Percentiles rank a stretch among this genome's conserved stretches.
phyloP scores from a whole-genome alignment of 73 alveolate genomes.

The Paramecium primaurelia region DNA sequence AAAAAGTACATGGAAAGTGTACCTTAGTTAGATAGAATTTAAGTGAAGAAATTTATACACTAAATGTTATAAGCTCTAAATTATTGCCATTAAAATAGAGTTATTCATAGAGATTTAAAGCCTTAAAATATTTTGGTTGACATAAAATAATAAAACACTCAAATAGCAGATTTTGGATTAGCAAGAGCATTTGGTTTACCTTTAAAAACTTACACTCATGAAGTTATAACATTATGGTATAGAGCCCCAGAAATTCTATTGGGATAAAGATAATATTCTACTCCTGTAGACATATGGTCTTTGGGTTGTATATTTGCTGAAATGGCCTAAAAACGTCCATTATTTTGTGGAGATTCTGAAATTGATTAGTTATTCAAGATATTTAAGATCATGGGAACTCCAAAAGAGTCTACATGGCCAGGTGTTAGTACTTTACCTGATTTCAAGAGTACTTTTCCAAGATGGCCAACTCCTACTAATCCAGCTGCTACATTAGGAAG shows the following conservation, averaged over 20 bases:
- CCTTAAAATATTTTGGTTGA: conserved; percentile 91
- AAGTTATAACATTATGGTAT: conserved; percentile 91
- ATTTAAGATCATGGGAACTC: conserved; percentile 89
- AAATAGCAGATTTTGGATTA: conserved; percentile 97
- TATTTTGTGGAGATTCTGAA: conserved; percentile 90
- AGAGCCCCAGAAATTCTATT: conserved; percentile 90
- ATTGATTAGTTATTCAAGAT: conserved; percentile 92
- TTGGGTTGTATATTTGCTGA: conserved; percentile 91
- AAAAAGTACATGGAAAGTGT: conserved; percentile 78
- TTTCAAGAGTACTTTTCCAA: conserved; percentile 90
- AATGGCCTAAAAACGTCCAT: conserved; percentile 77
- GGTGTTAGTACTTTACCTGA: conserved; percentile 85
- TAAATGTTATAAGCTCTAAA: conserved; percentile 79
- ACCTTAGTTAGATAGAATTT: conserved; percentile 33
- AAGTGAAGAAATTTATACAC: conserved; percentile 33
- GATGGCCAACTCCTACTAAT: conserved; percentile 66
- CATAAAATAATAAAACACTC: conserved; percentile 67
- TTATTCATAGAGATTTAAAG: conserved; percentile 94
- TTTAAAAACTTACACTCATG: conserved; percentile 85
- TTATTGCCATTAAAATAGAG: conserved; percentile 90
- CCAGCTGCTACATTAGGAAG: conserved; percentile 44
- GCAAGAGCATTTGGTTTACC: conserved; percentile 97
- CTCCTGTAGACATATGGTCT: conserved; percentile 91
- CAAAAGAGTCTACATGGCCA: conserved; percentile 90
- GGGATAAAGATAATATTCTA: conserved; percentile 80